Evolutionary conservation across 768 basidiomycete genomes (phyloP).

Genomic region (Trichaptum fuscoviolaceum): DNA sequence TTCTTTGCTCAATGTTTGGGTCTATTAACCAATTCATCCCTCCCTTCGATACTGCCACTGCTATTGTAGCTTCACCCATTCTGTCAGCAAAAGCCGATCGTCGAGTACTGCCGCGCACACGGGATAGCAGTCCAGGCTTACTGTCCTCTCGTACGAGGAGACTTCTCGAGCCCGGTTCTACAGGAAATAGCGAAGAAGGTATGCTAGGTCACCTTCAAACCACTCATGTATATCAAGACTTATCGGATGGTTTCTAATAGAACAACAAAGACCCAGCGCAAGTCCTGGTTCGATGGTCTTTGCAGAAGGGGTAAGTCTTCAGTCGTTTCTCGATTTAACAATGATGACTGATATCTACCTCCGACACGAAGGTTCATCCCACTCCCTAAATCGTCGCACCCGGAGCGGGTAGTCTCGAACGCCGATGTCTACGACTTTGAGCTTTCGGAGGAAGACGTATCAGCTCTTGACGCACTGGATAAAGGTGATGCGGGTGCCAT

Average conservation of each 20-base stretch:
- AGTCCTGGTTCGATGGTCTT: constrained; percentile 83
- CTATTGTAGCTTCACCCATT: constrained; percentile 62
- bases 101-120: constrained; percentile 63
- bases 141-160: constrained; percentile 65
- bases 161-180: constrained; percentile 50
- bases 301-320: constrained; percentile 76
- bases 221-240: no score
- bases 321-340: no score
- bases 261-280: constrained; percentile 58
- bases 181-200: constrained; percentile 57
- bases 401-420: constrained; percentile 68
- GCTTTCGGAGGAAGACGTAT: constrained; percentile 60
- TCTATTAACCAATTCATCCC: no score
- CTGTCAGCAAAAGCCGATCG: constrained; percentile 77
- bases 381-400: constrained; percentile 75
- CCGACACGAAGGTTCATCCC: constrained; percentile 56
- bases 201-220: constrained; percentile 9
- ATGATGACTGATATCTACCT: no score
- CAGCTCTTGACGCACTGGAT: constrained; percentile 61
- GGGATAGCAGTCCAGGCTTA: constrained; percentile 68
- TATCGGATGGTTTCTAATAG: constrained; percentile 7
- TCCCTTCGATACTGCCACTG: no score
- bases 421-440: constrained; percentile 72
- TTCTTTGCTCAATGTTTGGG: no score
- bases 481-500: constrained; percentile 65